phyloP scores from a whole-genome alignment of 1,139 yeast genomes.

The Hyphopichia wangnamkhiaoensis region DNA sequence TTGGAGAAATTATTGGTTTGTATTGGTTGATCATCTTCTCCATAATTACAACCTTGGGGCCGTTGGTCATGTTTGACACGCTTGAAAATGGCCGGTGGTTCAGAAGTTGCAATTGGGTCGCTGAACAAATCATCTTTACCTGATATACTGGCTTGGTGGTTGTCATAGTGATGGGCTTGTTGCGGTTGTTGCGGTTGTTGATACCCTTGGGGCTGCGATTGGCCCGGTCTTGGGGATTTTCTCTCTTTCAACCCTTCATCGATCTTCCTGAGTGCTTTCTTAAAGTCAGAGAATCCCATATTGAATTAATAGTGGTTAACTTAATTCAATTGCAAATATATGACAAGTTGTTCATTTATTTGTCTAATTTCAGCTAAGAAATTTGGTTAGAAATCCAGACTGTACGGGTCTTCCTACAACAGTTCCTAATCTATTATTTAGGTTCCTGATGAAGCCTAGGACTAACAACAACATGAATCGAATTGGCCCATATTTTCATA shows the following conservation, averaged over 20 bases:
- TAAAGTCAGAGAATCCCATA: slow-evolving; percentile 33
- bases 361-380: too few species aligned
- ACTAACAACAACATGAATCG: too few species aligned
- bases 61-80: slow-evolving; percentile 25
- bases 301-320: background rate
- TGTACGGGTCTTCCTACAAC: too few species aligned
- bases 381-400: too few species aligned
- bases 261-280: slow-evolving; percentile 25
- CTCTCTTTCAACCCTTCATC: slow-evolving; percentile 13
- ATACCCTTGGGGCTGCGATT: background rate
- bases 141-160: background rate
- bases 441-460: too few species aligned
- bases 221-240: slow-evolving; percentile 5
- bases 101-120: slow-evolving; percentile 25
- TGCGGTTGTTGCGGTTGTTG: background rate
- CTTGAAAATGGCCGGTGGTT: slow-evolving; percentile 29
- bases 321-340: background rate
- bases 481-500: too few species aligned
- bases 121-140: slow-evolving; percentile 14
- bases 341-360: too few species aligned
- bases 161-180: background rate
- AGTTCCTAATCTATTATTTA: too few species aligned
- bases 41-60: slow-evolving; percentile 32
- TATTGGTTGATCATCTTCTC: slow-evolving; percentile 28
- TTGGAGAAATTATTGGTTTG: slow-evolving; percentile 50